Conservation (phyloP, 2,329 filamentous ascomycete genomes). For the Stachybotrys echinatus region DNA sequence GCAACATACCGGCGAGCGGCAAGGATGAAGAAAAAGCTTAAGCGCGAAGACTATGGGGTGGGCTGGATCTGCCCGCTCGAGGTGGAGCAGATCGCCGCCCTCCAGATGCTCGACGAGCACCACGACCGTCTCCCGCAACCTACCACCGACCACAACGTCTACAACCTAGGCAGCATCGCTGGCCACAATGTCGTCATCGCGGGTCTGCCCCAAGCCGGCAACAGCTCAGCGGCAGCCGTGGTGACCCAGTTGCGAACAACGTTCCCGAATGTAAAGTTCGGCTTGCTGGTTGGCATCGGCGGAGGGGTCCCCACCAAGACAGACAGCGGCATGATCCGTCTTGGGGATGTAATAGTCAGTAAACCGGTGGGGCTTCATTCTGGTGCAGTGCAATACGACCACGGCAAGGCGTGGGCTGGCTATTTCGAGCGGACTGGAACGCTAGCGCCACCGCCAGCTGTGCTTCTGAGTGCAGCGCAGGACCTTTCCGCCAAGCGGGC, state of each 20-base stretch:
- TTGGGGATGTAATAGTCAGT: slow-evolving; percentile 16
- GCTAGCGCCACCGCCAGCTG: slow-evolving; percentile 7
- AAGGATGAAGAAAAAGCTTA: too few species aligned
- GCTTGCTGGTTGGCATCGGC: slow-evolving; percentile 16
- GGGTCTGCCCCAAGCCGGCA: slow-evolving; percentile 22
- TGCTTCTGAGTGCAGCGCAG: slow-evolving; percentile 10
- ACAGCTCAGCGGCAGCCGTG: slow-evolving; percentile 22
- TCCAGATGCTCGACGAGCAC: slow-evolving; percentile 18
- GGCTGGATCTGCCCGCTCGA: slow-evolving; percentile 22
- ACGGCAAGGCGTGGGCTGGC: slow-evolving; percentile 10
- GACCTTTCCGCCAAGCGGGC: slow-evolving; percentile 3
- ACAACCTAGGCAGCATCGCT: slow-evolving; percentile 21
- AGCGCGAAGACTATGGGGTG: slow-evolving; percentile 4
- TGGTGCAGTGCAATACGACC: slow-evolving; percentile 13
- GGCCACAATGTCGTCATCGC: slow-evolving; percentile 26
- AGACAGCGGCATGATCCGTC: slow-evolving; percentile 12
- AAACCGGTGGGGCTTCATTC: slow-evolving; percentile 8
- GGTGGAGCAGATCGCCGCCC: slow-evolving; percentile 17
- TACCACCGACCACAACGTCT: slow-evolving; percentile 11
- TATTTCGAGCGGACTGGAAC: slow-evolving; percentile 10
- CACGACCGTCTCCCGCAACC: slow-evolving; percentile 9
- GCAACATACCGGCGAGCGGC: too few species aligned
- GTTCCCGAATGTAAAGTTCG: slow-evolving; percentile 21
- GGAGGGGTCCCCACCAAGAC: slow-evolving; percentile 12
- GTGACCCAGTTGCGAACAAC: slow-evolving; percentile 23